Evolutionary conservation across 305 asterid genomes (phyloP), one percentile per base, ranked within the genome.

Genomic region (Fraxinus xanthoxyloides): DNA sequence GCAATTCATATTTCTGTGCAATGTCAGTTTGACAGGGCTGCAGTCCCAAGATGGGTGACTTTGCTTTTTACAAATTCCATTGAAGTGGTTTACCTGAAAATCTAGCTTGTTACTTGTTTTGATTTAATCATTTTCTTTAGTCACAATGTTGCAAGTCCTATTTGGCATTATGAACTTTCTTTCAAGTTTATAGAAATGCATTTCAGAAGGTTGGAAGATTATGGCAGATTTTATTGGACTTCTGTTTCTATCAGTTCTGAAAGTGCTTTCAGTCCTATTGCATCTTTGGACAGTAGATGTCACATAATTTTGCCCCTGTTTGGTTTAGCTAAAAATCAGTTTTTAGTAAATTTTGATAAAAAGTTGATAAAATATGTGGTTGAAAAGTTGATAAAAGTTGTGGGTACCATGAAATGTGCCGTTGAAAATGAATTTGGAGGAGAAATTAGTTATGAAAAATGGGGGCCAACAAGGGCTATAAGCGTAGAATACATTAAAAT

Each of bases 121-220:
- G 28, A 61, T 48, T 36, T 24, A 38, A 19, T 35, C n/a, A 7
- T 38, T 21, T 74, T 43, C 56, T 34, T 72, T 21, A 6, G 51
- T 72, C 51, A 72, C 28, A 40, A 35, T 10, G 51, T 34, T 40
- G 12, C 48, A 34, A 34, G 46, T 34, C 48, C 77, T 72, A n/a
- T 36, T 36, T 74, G 24, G 31, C 23, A 12, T 19, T 15, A 38
- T 40, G 38, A 1, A 6, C 17, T 28, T 46, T 84, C 46, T 63
- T 3, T 24, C 26, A 13, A 56, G 69, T 69, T 40, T 76, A 43
- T 36, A 5, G 31, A 26, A 28, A 24, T 4, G 65, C 73, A 61
- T 77, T 63, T 84, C 43, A 77, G 43, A 78, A 76, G 82, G 32
- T 34, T 36, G 13, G 34, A 13, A 67, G 76, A 34, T 74, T 32